phyloP scores from a whole-genome alignment of 768 basidiomycete species.

The Fibroporia radiculosa region DNA sequence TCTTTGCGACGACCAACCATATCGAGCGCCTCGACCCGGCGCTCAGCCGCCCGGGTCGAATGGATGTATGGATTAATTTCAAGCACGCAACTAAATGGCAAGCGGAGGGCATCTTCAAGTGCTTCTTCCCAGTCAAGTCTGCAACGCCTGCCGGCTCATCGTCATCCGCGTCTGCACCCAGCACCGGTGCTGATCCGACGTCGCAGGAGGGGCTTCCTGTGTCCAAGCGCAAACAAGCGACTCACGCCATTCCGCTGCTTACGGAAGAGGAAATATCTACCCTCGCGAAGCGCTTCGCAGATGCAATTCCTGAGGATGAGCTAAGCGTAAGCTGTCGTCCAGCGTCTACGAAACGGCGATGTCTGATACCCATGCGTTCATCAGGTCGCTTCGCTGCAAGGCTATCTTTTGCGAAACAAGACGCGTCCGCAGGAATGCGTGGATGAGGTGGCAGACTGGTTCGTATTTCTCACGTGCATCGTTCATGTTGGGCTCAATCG shows the following conservation, averaged over 20 bases:
- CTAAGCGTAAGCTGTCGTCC: constrained; percentile 54
- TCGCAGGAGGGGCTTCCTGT: constrained; percentile 56
- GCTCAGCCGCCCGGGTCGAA: constrained; percentile 79
- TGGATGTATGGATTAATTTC: constrained; percentile 92
- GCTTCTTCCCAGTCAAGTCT: constrained; percentile 77
- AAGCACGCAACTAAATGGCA: constrained; percentile 89
- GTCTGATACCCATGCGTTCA: not conserved
- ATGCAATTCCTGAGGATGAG: constrained; percentile 80
- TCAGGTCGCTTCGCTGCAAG: constrained; percentile 78
- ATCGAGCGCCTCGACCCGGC: constrained; percentile 90
- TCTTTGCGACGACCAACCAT: constrained; percentile 92
- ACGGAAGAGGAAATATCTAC: constrained; percentile 69
- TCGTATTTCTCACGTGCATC: too few relatives aligned
- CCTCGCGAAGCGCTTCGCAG: constrained; percentile 77
- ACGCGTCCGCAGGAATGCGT: constrained; percentile 83
- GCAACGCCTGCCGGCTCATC: constrained; percentile 18
- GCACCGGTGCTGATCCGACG: constrained; percentile 11
- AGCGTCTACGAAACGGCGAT: not conserved
- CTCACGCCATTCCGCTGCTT: constrained; percentile 59
- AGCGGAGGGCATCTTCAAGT: constrained; percentile 88
- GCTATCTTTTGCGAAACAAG: constrained; percentile 85
- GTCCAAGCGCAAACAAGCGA: constrained; percentile 66
- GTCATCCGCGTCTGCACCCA: constrained; percentile 8
- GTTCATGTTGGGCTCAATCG: too few relatives aligned
- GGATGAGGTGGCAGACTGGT: constrained; percentile 72